phyloP scores from a whole-genome alignment of 192 early-diverging fungal species.

The Dimargaris xerosporica region DNA sequence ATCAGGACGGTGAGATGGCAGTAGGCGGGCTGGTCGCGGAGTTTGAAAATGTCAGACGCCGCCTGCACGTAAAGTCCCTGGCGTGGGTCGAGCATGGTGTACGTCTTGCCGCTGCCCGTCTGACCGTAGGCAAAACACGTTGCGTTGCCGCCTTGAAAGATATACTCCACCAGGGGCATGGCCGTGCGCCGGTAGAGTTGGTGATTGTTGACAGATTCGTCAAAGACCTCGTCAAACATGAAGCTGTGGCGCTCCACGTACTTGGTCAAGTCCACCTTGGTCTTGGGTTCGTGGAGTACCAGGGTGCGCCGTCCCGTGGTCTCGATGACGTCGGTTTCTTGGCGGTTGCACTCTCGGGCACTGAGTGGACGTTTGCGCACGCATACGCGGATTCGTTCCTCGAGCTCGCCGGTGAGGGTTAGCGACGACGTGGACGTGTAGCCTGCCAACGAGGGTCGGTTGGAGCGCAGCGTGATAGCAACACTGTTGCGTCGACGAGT shows the following conservation, averaged over 20 bases:
- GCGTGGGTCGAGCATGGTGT: conserved; percentile 14
- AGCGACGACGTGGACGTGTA: background rate
- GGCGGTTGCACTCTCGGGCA: conserved; percentile 63
- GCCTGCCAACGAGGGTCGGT: background rate
- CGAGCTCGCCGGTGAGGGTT: conserved; percentile 45
- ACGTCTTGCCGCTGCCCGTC: conserved; percentile 90
- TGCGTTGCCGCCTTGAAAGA: conserved; percentile 87
- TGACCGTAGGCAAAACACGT: conserved; percentile 98
- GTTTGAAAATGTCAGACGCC: conserved; percentile 75
- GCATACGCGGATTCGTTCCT: conserved; percentile 88
- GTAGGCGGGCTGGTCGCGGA: conserved; percentile 37
- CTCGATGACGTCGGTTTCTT: conserved; percentile 74
- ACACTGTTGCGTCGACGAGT: conserved; percentile 10
- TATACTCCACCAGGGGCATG: conserved; percentile 80
- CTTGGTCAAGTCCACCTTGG: conserved; percentile 88
- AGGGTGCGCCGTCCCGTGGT: conserved; percentile 51
- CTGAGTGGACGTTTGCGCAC: conserved; percentile 90
- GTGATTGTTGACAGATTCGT: conserved; percentile 57
- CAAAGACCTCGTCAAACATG: conserved; percentile 94
- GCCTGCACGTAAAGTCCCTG: conserved; percentile 72
- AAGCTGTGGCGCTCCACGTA: conserved; percentile 92
- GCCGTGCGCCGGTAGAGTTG: conserved; percentile 82
- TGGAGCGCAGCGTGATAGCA: background rate
- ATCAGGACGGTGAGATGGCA: conserved; percentile 22
- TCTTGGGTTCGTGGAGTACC: conserved; percentile 87